These are phyloP conservation scores for Tetracentron sinense DNA, from an alignment of 164 flowering plant species.

Conservation along the genomic window DNA sequence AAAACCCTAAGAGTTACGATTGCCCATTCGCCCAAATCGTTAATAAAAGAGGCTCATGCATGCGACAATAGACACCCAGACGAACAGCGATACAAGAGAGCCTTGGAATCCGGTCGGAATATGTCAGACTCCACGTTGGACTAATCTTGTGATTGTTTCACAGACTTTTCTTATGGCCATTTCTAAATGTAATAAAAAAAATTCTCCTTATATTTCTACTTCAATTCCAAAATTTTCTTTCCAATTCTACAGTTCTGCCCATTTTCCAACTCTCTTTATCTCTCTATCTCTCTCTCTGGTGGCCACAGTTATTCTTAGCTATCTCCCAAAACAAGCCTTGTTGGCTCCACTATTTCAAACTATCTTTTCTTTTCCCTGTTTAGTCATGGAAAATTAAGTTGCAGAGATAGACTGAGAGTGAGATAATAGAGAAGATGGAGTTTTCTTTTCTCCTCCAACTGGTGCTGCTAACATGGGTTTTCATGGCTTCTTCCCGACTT, in stretches of 20 bases:
- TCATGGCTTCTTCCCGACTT: background rate
- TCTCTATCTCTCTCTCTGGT: background rate
- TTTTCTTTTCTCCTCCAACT: background rate
- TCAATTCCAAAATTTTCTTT: background rate
- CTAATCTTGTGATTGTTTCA: background rate
- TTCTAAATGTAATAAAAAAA: too few relatives aligned
- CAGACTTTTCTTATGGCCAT: too few relatives aligned
- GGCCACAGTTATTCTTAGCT: slow-evolving; percentile 3
- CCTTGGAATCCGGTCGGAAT: background rate
- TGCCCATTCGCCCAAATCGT: too few relatives aligned
- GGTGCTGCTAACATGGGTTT: background rate
- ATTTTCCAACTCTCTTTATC: background rate
- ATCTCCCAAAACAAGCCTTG: background rate
- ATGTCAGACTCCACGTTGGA: background rate
- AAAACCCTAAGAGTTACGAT: too few relatives aligned
- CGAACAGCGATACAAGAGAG: background rate
- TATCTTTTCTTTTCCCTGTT: background rate
- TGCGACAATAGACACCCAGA: too few relatives aligned
- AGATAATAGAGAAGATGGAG: background rate
- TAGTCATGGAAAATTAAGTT: background rate
- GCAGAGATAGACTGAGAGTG: background rate
- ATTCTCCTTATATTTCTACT: background rate
- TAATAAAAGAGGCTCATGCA: too few relatives aligned
- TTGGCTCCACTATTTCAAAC: background rate
- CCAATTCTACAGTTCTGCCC: background rate